Conservation (phyloP, 2,329 filamentous ascomycete genomes). For the Sporothrix mexicana region DNA sequence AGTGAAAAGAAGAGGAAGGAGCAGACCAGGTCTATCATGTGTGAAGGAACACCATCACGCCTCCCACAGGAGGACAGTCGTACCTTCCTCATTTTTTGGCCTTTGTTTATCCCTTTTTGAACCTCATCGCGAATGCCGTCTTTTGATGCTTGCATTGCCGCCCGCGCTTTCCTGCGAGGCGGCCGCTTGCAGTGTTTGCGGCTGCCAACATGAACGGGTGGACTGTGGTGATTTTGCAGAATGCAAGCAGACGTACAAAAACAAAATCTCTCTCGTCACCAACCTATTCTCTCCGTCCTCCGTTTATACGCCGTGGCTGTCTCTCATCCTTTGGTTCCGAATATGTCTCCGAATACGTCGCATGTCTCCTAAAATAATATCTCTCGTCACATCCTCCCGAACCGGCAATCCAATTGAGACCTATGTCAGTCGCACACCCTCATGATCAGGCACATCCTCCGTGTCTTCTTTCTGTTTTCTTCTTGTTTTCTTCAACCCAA, state of each 20-base stretch:
- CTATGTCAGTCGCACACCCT: slow-evolving; percentile 6
- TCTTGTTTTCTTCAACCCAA: too few species aligned
- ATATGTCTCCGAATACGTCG: neutral
- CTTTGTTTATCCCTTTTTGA: too few species aligned
- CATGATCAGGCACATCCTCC: neutral
- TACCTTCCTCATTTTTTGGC: too few species aligned
- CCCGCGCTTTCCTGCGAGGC: slow-evolving; percentile 4
- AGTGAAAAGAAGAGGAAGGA: neutral
- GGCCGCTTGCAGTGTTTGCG: slow-evolving; percentile 23
- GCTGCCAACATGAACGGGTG: slow-evolving; percentile 33
- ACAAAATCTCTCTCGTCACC: too few species aligned
- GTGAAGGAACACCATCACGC: neutral
- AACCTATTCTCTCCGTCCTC: neutral
- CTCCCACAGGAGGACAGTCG: neutral
- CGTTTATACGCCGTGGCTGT: neutral
- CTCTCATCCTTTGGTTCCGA: slow-evolving; percentile 5
- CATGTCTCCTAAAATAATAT: neutral
- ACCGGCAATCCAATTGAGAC: slow-evolving; percentile 1
- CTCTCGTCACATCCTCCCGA: neutral
- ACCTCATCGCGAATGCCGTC: neutral
- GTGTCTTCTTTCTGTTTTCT: neutral
- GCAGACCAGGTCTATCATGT: too few species aligned
- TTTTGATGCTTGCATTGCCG: slow-evolving; percentile 8
- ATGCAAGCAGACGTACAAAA: too few species aligned
- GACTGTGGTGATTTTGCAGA: slow-evolving; percentile 16